A percentile compares a stretch with the other conserved stretches of the same genome.
These are phyloP conservation scores for Pleurotus ostreatus DNA, from an alignment of 768 basidiomycete genomes.

Conservation along the genomic window DNA sequence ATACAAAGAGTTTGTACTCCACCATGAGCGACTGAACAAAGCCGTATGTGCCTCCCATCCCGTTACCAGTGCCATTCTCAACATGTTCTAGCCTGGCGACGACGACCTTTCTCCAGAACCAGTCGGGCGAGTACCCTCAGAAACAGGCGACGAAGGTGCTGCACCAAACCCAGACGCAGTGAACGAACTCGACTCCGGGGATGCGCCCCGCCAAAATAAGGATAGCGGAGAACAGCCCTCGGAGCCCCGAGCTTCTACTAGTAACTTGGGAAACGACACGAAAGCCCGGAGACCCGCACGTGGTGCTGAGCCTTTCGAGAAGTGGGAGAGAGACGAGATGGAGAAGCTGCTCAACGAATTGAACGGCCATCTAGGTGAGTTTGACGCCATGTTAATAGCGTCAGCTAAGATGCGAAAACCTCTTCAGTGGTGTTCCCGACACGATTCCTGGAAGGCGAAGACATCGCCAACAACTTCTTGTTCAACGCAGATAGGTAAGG, in stretches of 20 bases:
- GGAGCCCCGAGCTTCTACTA: constrained; percentile 17
- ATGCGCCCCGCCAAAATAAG: constrained; percentile 19
- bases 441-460: constrained; percentile 91
- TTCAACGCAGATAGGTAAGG: constrained; percentile 82
- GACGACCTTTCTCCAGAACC: constrained; percentile 37
- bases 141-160: constrained; percentile 41
- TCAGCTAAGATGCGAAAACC: not conserved
- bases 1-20: constrained; percentile 77
- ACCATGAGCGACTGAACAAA: constrained; percentile 73
- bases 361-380: constrained; percentile 82
- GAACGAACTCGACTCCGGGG: constrained; percentile 23
- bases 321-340: constrained; percentile 87
- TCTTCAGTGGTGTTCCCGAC: constrained; percentile 74
- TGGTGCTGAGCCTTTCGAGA: constrained; percentile 70
- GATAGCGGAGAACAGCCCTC: constrained; percentile 26
- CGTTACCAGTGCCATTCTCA: constrained; percentile 4
- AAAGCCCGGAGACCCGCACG: constrained; percentile 34
- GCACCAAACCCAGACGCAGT: constrained; percentile 23
- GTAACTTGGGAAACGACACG: constrained; percentile 23
- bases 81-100: constrained; percentile 29
- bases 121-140: constrained; percentile 55
- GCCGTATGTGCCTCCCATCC: constrained; percentile 40
- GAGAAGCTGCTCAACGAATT: constrained; percentile 72
- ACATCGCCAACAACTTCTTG: constrained; percentile 87
- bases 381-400: not conserved